Conservation (phyloP, 257 asterid species). For the Nicotiana tomentosiformis region DNA sequence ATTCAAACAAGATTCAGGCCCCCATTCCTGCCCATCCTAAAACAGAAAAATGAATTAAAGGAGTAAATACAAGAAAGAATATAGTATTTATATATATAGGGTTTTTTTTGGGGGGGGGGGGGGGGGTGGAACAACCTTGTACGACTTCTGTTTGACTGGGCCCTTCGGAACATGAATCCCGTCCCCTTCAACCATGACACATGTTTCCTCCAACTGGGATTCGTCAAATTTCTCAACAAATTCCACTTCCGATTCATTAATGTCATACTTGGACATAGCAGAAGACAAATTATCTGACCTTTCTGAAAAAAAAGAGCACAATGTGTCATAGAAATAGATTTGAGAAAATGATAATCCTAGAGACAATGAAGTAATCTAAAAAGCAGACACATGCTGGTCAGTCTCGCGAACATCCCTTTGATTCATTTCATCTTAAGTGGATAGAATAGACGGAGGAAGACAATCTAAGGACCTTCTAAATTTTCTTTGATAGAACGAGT, state of each 20-base stretch:
- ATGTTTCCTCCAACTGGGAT: constrained; percentile 48
- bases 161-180: constrained; percentile 23
- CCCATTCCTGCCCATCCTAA: neutral
- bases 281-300: constrained; percentile 26
- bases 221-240: constrained; percentile 24
- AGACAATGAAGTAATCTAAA: neutral
- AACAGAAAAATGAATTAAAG: neutral
- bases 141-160: constrained; percentile 44
- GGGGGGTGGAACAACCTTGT: constrained; percentile 35
- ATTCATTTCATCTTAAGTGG: neutral
- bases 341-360: neutral
- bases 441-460: neutral
- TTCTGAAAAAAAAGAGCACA: constrained; percentile 9
- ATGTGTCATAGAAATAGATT: neutral
- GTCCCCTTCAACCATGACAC: constrained; percentile 56
- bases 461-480: neutral
- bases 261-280: constrained; percentile 29
- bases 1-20: neutral
- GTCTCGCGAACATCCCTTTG: neutral
- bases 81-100: too few relatives aligned
- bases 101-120: too few relatives aligned
- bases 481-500: neutral
- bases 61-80: neutral
- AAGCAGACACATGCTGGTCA: neutral
- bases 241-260: constrained; percentile 13